Evolutionary conservation across 495 filamentous ascomycete genomes (phyloP).

Genomic region (Daldinia vernicosa): DNA sequence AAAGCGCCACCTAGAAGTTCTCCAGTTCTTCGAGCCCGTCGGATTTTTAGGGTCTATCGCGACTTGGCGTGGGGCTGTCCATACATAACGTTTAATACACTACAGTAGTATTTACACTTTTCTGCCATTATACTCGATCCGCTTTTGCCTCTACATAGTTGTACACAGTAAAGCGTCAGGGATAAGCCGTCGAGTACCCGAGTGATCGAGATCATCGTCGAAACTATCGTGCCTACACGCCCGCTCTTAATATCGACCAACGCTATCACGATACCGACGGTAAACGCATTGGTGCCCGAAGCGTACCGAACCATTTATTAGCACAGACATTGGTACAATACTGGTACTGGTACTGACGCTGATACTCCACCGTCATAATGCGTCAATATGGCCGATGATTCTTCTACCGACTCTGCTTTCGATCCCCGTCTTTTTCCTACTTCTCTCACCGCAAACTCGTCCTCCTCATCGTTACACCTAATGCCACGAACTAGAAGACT

Average conservation of each 20-base stretch:
- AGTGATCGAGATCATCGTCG: slow-evolving; percentile 31
- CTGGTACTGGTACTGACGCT: slow-evolving; percentile 10
- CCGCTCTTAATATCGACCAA: slow-evolving; percentile 4
- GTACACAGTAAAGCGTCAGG: slow-evolving; percentile 16
- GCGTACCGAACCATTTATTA: slow-evolving; percentile 11
- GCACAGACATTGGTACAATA: not conserved
- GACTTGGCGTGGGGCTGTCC: slow-evolving; percentile 28
- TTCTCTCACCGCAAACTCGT: slow-evolving; percentile 41
- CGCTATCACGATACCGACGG: slow-evolving; percentile 10
- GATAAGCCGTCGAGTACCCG: slow-evolving; percentile 15
- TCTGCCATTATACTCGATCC: slow-evolving; percentile 9
- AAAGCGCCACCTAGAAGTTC: slow-evolving; percentile 16
- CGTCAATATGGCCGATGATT: slow-evolving; percentile 43
- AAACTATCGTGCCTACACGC: slow-evolving; percentile 26
- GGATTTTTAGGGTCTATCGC: slow-evolving; percentile 1
- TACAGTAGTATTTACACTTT: slow-evolving; percentile 3
- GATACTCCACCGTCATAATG: slow-evolving; percentile 32
- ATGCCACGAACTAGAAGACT: slow-evolving; percentile 55
- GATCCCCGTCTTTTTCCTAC: slow-evolving; percentile 12
- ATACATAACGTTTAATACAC: slow-evolving; percentile 8
- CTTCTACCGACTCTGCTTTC: slow-evolving; percentile 26
- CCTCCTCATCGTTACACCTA: slow-evolving; percentile 52
- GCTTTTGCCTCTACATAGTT: slow-evolving; percentile 19
- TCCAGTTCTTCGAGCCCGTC: slow-evolving; percentile 11
- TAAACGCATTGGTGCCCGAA: slow-evolving; percentile 34